phyloP scores from a whole-genome alignment of 768 basidiomycete genomes.

The Sporobolomyces roseus region DNA sequence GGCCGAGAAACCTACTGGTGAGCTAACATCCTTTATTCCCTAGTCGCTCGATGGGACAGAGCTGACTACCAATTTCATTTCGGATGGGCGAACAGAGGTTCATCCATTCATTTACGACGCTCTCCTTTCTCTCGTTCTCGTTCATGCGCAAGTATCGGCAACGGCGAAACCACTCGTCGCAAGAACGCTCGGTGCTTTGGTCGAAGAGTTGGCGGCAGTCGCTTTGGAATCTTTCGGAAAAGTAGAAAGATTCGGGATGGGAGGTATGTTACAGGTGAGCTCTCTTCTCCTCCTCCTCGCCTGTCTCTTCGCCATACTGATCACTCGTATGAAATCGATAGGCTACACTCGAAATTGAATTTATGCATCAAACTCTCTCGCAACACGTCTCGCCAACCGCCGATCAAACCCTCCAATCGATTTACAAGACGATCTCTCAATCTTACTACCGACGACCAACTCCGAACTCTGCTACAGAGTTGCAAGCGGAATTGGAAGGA shows the following conservation, averaged over 20 bases:
- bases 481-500: conserved; percentile 80
- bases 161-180: conserved; percentile 75
- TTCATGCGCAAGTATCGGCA: conserved; percentile 83
- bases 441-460: conserved; percentile 73
- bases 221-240: conserved; percentile 80
- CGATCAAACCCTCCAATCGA: conserved; percentile 76
- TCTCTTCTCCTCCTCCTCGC: background rate
- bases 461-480: conserved; percentile 67
- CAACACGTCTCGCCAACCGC: conserved; percentile 79
- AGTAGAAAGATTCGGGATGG: conserved; percentile 90
- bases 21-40: conserved; percentile 34
- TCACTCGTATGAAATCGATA: conserved; percentile 50
- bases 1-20: conserved; percentile 85
- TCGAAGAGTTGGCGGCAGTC: conserved; percentile 76
- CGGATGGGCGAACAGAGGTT: conserved; percentile 61
- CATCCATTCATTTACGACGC: conserved; percentile 89
- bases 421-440: conserved; percentile 92
- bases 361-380: conserved; percentile 91
- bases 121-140: conserved; percentile 78
- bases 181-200: conserved; percentile 72
- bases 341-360: conserved; percentile 98
- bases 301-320: no score
- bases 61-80: background rate
- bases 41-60: background rate
- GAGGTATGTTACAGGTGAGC: conserved; percentile 91